phyloP scores from a whole-genome alignment of 2,329 filamentous ascomycete species.

The Fusarium sp. region DNA sequence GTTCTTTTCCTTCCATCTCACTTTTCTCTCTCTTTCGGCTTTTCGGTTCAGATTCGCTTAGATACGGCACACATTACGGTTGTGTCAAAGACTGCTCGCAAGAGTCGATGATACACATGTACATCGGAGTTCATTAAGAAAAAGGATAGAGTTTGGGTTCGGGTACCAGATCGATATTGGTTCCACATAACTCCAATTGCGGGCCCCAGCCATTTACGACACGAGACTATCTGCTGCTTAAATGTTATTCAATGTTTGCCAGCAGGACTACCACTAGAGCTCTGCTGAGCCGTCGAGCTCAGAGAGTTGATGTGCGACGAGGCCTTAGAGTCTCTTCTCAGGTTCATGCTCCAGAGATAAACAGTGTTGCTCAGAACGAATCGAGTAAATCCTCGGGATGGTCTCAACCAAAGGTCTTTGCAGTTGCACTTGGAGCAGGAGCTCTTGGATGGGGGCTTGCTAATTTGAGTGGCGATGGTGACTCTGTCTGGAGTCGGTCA shows the following conservation, averaged over 20 bases:
- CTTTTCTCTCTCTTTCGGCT: constrained; percentile 11
- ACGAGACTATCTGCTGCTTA: constrained; percentile 1
- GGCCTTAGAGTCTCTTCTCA: constrained; percentile 28
- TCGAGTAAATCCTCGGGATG: constrained; percentile 36
- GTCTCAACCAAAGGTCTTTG: constrained; percentile 53
- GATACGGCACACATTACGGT: constrained; percentile 20
- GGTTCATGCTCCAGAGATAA: constrained; percentile 17
- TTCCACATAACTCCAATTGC: constrained; percentile 25
- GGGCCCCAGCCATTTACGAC: constrained; percentile 2
- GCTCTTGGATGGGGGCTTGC: constrained; percentile 58
- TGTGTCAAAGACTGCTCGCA: constrained; percentile 4
- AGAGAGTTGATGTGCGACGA: constrained; percentile 23
- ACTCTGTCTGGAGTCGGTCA: constrained; percentile 33
- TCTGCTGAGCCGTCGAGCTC: constrained; percentile 34
- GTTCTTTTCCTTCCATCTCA: neutral
- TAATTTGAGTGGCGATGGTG: constrained; percentile 39
- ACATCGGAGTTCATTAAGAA: constrained; percentile 1
- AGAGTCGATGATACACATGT: constrained; percentile 1
- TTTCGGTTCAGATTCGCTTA: constrained; percentile 35
- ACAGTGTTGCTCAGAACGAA: constrained; percentile 8
- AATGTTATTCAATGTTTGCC: constrained; percentile 31
- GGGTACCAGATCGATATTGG: constrained; percentile 20
- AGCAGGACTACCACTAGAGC: constrained; percentile 32
- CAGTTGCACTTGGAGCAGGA: constrained; percentile 56
- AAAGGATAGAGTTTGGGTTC: constrained; percentile 14